phyloP scores from a whole-genome alignment of 2,329 filamentous ascomycete genomes.

The Fusarium anguioides region DNA sequence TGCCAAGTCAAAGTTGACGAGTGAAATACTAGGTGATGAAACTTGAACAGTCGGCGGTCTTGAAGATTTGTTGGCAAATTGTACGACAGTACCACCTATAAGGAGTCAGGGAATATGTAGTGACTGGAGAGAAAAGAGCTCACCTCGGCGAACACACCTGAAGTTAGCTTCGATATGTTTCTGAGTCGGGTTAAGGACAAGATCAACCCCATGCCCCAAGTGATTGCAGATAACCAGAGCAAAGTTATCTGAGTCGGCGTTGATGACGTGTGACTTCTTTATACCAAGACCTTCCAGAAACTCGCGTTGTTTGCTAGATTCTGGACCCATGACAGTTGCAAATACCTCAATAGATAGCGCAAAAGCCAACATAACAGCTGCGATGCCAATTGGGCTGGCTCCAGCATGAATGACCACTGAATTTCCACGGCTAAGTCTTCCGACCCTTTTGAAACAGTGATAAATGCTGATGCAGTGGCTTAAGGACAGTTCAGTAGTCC shows the following conservation, averaged over 20 bases:
- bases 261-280: conserved; percentile 52
- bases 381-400: conserved; percentile 57
- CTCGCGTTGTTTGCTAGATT: conserved; percentile 49
- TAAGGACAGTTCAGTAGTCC: conserved; percentile 47
- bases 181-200: conserved; percentile 60
- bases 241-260: conserved; percentile 50
- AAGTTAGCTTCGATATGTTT: conserved; percentile 48
- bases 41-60: conserved; percentile 25
- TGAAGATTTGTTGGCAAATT: conserved; percentile 45
- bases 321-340: conserved; percentile 52
- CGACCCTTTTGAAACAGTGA: conserved; percentile 54
- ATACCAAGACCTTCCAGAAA: conserved; percentile 53
- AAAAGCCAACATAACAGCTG: conserved; percentile 56
- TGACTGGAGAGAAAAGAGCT: conserved; percentile 31
- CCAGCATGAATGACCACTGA: conserved; percentile 58
- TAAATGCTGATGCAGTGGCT: conserved; percentile 56
- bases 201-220: conserved; percentile 53
- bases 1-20: conserved; percentile 50
- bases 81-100: conserved; percentile 50
- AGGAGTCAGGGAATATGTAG: conserved; percentile 13
- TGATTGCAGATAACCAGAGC: conserved; percentile 47
- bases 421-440: conserved; percentile 42
- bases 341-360: conserved; percentile 55
- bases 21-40: conserved; percentile 37
- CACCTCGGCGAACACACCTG: conserved; percentile 52